phyloP scores from a whole-genome alignment of 2,329 filamentous ascomycete genomes.

The Apiospora arundinis region DNA sequence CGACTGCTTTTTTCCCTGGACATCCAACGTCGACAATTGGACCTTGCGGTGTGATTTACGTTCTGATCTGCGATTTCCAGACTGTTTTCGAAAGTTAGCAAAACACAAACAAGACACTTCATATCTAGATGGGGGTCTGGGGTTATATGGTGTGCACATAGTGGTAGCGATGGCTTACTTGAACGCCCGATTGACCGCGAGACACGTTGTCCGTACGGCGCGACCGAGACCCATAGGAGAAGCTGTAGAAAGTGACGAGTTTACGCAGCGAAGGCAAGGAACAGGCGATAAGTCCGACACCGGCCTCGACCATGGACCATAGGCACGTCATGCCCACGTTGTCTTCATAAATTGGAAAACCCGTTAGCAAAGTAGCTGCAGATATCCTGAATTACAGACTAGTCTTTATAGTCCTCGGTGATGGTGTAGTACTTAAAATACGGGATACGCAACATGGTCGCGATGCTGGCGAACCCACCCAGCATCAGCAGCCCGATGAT shows the following conservation, averaged over 20 bases:
- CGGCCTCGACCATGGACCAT: conserved; percentile 28
- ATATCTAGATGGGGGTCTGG: too few species aligned
- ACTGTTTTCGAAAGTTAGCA: background rate
- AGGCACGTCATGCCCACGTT: conserved; percentile 25
- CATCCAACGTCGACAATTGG: background rate
- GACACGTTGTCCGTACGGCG: background rate
- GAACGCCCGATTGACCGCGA: background rate
- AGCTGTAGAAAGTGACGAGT: conserved; percentile 1
- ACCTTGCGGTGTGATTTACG: too few species aligned
- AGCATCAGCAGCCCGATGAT: conserved; percentile 24
- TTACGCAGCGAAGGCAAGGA: conserved; percentile 29
- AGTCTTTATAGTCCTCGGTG: conserved; percentile 16
- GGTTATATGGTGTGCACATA: background rate
- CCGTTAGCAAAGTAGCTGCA: background rate
- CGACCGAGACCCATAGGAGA: background rate
- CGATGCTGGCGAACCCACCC: conserved; percentile 25
- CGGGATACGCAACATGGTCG: conserved; percentile 25
- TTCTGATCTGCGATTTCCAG: background rate
- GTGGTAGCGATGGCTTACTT: background rate
- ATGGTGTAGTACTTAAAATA: conserved; percentile 24
- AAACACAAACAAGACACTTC: background rate
- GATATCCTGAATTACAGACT: too few species aligned
- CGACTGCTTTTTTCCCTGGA: background rate
- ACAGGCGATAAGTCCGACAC: conserved; percentile 29
- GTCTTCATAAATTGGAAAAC: conserved; percentile 15